Evolutionary conservation across 2,329 filamentous ascomycete species (phyloP).

Genomic region (Colletotrichum cereale): DNA sequence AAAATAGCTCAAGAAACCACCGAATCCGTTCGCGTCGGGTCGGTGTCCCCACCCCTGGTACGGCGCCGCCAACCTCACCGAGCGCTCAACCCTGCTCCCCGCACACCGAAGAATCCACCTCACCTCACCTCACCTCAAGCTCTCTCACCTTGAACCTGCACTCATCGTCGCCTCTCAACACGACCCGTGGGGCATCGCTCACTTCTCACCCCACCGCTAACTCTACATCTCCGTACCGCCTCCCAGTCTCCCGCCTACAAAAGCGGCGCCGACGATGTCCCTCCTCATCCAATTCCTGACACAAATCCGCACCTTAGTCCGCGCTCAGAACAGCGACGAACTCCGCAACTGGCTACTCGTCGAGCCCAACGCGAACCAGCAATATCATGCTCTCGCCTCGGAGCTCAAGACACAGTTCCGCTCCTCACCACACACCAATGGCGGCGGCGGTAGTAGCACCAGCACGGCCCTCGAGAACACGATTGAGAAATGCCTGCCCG

Average conservation of each 20-base stretch:
- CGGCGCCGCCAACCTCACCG: constrained; percentile 21
- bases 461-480: constrained; percentile 69
- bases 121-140: constrained; percentile 14
- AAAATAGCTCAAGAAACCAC: constrained; percentile 1
- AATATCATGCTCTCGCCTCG: constrained; percentile 75
- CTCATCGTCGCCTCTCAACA: constrained; percentile 10
- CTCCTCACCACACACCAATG: constrained; percentile 22
- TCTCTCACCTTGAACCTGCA: constrained; percentile 14
- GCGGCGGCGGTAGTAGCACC: constrained; percentile 41
- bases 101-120: constrained; percentile 34
- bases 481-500: constrained; percentile 73
- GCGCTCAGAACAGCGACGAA: constrained; percentile 71
- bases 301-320: constrained; percentile 72
- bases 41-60: background rate
- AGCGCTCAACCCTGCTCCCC: constrained; percentile 8
- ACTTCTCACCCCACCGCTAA: constrained; percentile 2
- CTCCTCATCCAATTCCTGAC: constrained; percentile 77
- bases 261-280: constrained; percentile 61
- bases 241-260: background rate
- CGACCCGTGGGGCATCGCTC: constrained; percentile 3
- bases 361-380: constrained; percentile 75
- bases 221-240: background rate
- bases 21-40: background rate
- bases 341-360: constrained; percentile 80
- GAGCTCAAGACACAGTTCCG: constrained; percentile 75